Conservation (phyloP, 352 stramenopile genomes). For the Phytophthora capsici region DNA sequence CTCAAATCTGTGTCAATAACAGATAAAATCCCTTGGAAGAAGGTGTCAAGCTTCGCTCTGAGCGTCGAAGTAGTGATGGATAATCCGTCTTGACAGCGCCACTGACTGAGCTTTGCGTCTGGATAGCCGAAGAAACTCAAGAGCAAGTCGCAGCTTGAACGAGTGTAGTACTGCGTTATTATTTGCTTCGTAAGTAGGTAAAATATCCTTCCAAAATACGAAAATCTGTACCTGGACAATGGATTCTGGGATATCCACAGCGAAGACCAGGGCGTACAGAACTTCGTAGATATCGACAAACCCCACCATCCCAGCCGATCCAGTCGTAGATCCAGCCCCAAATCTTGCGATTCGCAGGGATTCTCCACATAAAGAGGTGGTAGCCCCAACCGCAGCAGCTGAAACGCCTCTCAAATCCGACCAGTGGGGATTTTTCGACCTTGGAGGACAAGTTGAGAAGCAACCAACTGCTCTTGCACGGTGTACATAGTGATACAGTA, state of each 20-base stretch:
- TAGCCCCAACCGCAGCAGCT: constrained; percentile 60
- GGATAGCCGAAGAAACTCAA: constrained; percentile 64
- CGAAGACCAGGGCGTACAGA: constrained; percentile 61
- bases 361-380: constrained; percentile 56
- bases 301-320: constrained; percentile 33
- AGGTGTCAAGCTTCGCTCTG: too few relatives aligned
- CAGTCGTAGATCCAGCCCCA: constrained; percentile 2
- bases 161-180: constrained; percentile 49
- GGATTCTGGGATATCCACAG: constrained; percentile 8
- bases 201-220: background rate
- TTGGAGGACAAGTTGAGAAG: constrained; percentile 26
- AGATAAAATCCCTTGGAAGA: too few relatives aligned
- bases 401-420: constrained; percentile 61
- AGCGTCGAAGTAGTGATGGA: constrained; percentile 22
- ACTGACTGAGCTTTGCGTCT: constrained; percentile 41
- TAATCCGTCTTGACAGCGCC: constrained; percentile 18
- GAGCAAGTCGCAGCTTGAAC: constrained; percentile 58
- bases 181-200: background rate
- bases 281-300: constrained; percentile 63
- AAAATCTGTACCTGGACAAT: constrained; percentile 26
- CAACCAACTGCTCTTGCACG: constrained; percentile 3
- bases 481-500: constrained; percentile 50
- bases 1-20: too few relatives aligned
- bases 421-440: constrained; percentile 24
- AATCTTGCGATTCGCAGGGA: constrained; percentile 48